Conservation (phyloP, 2,329 filamentous ascomycete genomes). For the Blumeria hordei region DNA sequence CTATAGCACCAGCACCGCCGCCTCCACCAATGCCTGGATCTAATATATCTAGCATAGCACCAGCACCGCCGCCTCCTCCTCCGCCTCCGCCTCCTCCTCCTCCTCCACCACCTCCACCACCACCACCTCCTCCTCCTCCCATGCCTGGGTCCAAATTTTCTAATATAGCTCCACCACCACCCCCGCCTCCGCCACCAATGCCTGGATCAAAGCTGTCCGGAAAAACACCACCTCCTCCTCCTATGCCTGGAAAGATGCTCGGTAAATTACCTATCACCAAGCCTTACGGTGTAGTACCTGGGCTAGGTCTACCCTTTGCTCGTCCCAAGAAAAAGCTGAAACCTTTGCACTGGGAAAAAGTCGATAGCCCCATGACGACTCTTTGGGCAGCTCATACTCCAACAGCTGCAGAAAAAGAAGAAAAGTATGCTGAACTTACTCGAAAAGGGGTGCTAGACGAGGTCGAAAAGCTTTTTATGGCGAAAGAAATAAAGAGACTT, state of each 20-base stretch:
- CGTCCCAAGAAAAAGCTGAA: constrained; percentile 98
- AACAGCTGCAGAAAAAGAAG: constrained; percentile 72
- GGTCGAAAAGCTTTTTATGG: constrained; percentile 91
- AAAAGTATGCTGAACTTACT: constrained; percentile 84
- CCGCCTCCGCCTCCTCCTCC: constrained; percentile 17
- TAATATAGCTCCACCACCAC: constrained; percentile 20
- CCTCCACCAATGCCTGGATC: constrained; percentile 17
- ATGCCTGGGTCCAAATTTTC: constrained; percentile 20
- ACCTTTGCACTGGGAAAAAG: constrained; percentile 97
- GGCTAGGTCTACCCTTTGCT: constrained; percentile 52
- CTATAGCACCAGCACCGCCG: constrained; percentile 16
- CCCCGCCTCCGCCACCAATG: constrained; percentile 20
- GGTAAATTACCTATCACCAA: constrained; percentile 54
- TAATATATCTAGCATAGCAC: constrained; percentile 12
- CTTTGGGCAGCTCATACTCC: constrained; percentile 78
- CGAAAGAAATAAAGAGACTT: constrained; percentile 82
- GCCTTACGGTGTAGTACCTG: constrained; percentile 25
- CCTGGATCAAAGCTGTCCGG: constrained; percentile 13
- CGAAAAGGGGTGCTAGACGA: constrained; percentile 91
- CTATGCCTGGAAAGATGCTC: constrained; percentile 42
- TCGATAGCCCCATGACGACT: constrained; percentile 73
- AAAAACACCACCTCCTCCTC: constrained; percentile 26
- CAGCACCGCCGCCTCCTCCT: constrained; percentile 16
- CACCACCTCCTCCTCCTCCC: constrained; percentile 18
- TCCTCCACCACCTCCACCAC: constrained; percentile 18